phyloP scores from a whole-genome alignment of 306 rosid species.

The Trifolium repens region DNA sequence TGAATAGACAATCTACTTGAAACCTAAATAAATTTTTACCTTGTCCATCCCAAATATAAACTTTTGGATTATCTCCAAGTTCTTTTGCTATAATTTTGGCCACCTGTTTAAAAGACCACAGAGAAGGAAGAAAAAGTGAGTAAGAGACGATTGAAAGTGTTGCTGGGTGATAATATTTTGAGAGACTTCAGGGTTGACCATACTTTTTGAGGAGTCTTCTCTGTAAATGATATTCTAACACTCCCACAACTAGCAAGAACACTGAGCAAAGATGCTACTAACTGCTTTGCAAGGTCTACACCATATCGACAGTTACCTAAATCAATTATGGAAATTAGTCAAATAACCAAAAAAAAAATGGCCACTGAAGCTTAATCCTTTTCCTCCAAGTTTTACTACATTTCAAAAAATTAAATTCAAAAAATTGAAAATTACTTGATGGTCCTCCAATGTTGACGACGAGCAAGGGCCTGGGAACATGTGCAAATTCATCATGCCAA shows the following conservation, averaged over 20 bases:
- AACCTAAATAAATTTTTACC: conserved; percentile 53
- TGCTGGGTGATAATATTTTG: background rate
- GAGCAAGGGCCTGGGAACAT: conserved; percentile 81
- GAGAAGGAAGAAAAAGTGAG: conserved; percentile 8
- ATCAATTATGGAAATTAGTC: conserved; percentile 38
- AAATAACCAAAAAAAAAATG: background rate
- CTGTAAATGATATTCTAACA: conserved; percentile 90
- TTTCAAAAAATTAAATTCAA: conserved; percentile 37
- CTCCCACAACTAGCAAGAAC: conserved; percentile 86
- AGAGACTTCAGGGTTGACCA: conserved; percentile 14
- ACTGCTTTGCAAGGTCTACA: conserved; percentile 83
- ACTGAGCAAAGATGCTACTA: conserved; percentile 61
- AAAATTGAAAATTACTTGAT: conserved; percentile 58
- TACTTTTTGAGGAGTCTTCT: conserved; percentile 87
- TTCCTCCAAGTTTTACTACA: background rate
- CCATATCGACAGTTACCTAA: conserved; percentile 86
- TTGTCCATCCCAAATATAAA: conserved; percentile 82
- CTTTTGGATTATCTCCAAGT: conserved; percentile 81
- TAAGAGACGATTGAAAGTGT: conserved; percentile 6
- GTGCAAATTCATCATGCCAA: conserved; percentile 86
- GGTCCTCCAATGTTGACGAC: conserved; percentile 89
- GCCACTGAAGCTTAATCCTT: background rate
- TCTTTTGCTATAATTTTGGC: conserved; percentile 63
- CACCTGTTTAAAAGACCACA: conserved; percentile 59
- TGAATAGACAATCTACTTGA: conserved; percentile 31